phyloP scores from a whole-genome alignment of 2,329 filamentous ascomycete genomes.

The Aspergillus pseudonomiae region DNA sequence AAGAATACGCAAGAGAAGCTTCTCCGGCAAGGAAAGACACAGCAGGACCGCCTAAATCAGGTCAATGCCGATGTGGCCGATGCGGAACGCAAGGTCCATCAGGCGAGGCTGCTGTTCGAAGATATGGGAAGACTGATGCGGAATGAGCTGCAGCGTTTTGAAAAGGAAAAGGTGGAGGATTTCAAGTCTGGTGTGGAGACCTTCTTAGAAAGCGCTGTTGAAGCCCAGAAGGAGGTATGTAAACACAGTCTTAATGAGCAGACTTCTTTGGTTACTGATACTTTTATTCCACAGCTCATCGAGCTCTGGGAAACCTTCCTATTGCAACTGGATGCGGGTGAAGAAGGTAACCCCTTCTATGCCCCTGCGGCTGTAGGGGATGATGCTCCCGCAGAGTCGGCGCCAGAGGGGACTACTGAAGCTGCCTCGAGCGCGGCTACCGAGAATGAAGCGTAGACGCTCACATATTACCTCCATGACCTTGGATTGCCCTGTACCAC shows the following conservation, averaged over 20 bases:
- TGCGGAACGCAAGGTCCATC: conserved; percentile 89
- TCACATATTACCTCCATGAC: neutral
- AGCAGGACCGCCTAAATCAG: conserved; percentile 93
- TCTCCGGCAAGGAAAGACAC: conserved; percentile 89
- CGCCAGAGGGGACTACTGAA: conserved; percentile 16
- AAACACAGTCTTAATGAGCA: conserved; percentile 14
- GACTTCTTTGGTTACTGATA: conserved; percentile 30
- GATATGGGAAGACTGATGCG: conserved; percentile 97
- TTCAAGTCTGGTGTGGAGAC: conserved; percentile 99
- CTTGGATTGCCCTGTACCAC: conserved; percentile 19
- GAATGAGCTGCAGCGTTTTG: conserved; percentile 87
- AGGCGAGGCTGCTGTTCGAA: conserved; percentile 86
- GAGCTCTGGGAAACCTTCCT: conserved; percentile 99
- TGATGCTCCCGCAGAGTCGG: conserved; percentile 24
- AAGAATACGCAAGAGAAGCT: conserved; percentile 90
- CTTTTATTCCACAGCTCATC: conserved; percentile 63
- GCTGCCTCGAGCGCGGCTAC: conserved; percentile 13
- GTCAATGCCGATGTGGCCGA: conserved; percentile 92
- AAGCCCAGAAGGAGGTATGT: conserved; percentile 95
- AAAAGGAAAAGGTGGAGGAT: conserved; percentile 96
- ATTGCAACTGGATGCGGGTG: conserved; percentile 91
- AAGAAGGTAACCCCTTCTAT: conserved; percentile 66
- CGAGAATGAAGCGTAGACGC: conserved; percentile 22
- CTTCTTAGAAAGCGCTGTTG: conserved; percentile 93
- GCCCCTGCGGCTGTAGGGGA: conserved; percentile 30